These are phyloP conservation scores for Scleromitrula shiraiana DNA, from an alignment of 2,329 filamentous ascomycete species.

Conservation along the genomic window DNA sequence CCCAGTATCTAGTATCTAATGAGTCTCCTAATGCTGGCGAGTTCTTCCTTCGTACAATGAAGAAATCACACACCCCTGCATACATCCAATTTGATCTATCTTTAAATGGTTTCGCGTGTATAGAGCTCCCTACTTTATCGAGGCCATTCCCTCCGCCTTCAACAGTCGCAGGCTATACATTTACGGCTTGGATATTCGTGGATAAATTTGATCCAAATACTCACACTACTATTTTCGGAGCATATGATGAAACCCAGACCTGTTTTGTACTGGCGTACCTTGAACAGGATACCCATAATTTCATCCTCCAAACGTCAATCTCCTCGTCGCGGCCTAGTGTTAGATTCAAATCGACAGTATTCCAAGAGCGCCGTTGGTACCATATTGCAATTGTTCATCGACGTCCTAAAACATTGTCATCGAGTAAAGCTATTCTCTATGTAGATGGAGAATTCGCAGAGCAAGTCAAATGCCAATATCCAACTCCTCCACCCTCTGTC, in stretches of 20 bases:
- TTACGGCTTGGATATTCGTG: conserved; percentile 81
- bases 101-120: conserved; percentile 76
- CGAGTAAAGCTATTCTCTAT: conserved; percentile 79
- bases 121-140: conserved; percentile 82
- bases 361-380: conserved; percentile 78
- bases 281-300: conserved; percentile 85
- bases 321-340: conserved; percentile 80
- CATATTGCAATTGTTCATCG: conserved; percentile 86
- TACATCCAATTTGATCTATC: conserved; percentile 94
- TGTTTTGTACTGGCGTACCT: conserved; percentile 93
- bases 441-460: conserved; percentile 92
- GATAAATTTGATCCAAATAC: conserved; percentile 76
- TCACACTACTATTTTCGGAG: conserved; percentile 93
- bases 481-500: conserved; percentile 61
- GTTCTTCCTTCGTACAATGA: conserved; percentile 68
- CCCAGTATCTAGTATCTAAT: conserved; percentile 59
- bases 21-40: conserved; percentile 49
- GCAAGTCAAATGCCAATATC: conserved; percentile 83
- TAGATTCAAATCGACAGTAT: conserved; percentile 77
- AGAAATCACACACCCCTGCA: conserved; percentile 66
- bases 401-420: conserved; percentile 63
- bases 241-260: conserved; percentile 83
- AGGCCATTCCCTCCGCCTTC: conserved; percentile 75
- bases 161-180: conserved; percentile 73
- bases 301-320: conserved; percentile 94